Evolutionary conservation across 768 basidiomycete species (phyloP), one percentile per base, ranked within the genome.

Genomic region (Leccinum fibrillosum): DNA sequence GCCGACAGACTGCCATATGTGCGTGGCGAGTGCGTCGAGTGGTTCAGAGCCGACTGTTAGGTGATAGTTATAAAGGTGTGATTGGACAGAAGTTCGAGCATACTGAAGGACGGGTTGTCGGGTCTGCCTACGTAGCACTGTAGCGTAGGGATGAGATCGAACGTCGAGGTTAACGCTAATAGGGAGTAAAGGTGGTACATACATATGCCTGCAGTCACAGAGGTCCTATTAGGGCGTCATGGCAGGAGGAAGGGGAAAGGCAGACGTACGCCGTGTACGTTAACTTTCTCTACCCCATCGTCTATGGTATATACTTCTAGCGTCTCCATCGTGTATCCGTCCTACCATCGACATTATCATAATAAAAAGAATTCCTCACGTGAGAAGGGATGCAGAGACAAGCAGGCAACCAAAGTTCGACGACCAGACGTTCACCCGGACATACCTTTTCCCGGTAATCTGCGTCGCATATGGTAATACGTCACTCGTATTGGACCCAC

Each of bases 71-170:
- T 49, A 3, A 48, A 44, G 15, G 10, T 9, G 7, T 10, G 28
- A 13, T 9, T 25, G 9, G 19, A 47, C 21, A 19, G 34, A 15
- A 28, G 5, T 3, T 45, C 11, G 23, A 53, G 30, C 84, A 53
- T 62, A 95, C 94, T 79, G 70, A 98, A 97, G 0, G 92, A 93
- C 0, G 92, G 91, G 62, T 96, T 97, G 61, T 92, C 86, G 12
- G 85, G 84, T 45, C 85, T 81, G 3, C 94, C 95, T 7, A 97
- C 91, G 68, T 96, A 98, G 57, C 92, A 90, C 85, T 92, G 39
- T 1, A 11, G 21, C 53, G 6, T 45, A 15, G 32, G 17, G n/a
- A 26, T 19, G 19, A 21, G 9, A 35, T 56, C 8, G 55, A 5
- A 32, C 17, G 4, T 28, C 9, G 26, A 26, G 8, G 3, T 28